A percentile compares a stretch with the other conserved stretches of the same genome.
Evolutionary conservation across 1,284 basidiomycete species (phyloP).

Genomic region (Cryptococcus sp.): DNA sequence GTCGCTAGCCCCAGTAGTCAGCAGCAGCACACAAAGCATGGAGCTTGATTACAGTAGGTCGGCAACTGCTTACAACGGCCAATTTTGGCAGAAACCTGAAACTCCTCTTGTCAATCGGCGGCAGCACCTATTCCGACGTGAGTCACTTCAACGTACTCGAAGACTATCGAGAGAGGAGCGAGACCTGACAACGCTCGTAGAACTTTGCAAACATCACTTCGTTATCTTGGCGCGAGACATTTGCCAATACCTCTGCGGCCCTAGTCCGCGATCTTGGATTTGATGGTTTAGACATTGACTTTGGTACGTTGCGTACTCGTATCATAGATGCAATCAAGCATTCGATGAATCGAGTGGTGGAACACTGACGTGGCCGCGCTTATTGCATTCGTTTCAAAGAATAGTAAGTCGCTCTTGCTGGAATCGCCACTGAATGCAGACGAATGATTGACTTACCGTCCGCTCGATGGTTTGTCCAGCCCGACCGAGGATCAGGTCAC

Average conservation of each 20-base stretch:
- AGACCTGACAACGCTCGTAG: conserved; percentile 1
- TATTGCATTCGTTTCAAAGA: neutral
- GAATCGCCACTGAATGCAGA: too few species aligned
- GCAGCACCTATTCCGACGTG: conserved; percentile 76
- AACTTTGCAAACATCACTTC: conserved; percentile 57
- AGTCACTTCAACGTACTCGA: neutral
- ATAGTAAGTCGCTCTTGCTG: too few species aligned
- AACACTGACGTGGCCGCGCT: too few species aligned
- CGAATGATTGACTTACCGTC: too few species aligned
- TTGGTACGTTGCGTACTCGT: conserved; percentile 6
- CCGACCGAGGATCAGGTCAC: neutral
- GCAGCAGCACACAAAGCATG: neutral
- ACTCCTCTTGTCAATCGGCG: conserved; percentile 71
- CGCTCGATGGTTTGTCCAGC: neutral
- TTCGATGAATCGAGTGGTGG: too few species aligned
- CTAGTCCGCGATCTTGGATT: conserved; percentile 79
- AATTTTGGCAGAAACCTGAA: conserved; percentile 60
- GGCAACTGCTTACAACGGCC: too few species aligned
- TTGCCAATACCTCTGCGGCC: conserved; percentile 67
- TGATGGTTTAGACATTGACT: conserved; percentile 62
- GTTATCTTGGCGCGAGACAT: conserved; percentile 62
- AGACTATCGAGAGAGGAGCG: neutral
- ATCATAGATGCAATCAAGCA: too few species aligned
- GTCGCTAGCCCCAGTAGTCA: neutral
- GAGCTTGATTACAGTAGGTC: too few species aligned